Evolutionary conservation across 2,329 filamentous ascomycete genomes (phyloP), one percentile per base, ranked within the genome.

Genomic region (Juglanconis juglandina): DNA sequence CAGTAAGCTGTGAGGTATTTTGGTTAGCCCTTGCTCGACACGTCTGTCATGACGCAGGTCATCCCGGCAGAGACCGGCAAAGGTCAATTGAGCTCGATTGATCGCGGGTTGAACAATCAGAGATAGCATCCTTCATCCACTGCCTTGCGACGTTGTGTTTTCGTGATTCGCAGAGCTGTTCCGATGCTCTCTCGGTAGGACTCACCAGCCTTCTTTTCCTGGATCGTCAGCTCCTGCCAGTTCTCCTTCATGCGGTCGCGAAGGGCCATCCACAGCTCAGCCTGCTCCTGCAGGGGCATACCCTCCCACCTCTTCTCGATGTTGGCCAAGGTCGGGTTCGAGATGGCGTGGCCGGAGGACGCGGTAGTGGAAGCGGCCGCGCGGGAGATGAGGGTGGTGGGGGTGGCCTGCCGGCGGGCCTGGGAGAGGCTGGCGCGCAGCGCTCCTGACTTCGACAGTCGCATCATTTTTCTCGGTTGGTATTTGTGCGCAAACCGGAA

Each of bases 241-340:
- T 92, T 92, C 71, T 86, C 87, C 90, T 96, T 97, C 95, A 99
- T 99, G 74, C 95, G 90, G 81, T 99, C 95, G 78, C 95, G 87
- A 77, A 99, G 84, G 70, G 90, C 84, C 95, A 99, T 99, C 95
- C 95, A 99, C 71, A 99, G 83, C 75, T 99, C 95, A 68, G 95
- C 95, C 87, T 99, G 95, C 86, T 99, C 95, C 84, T 96, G 92
- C 66, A 95, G 92, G 62, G 94, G 93, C 91, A 98, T 93, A 66
- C 83, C 86, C 83, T 99, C 95, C 95, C 95, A 99, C 83, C 95
- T 86, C 89, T 96, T 97, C 88, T 99, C 95, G 74, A 99, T 98
- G 81, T 96, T 92, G 79, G 92, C 91, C 73, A 99, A 87, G 62
- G 92, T 97, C 69, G 96, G 95, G 83, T 97, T 98, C 73, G 93